Evolutionary conservation across 257 asterid species (phyloP), one percentile per base, ranked within the genome.

Genomic region (Marsdenia floribunda): DNA sequence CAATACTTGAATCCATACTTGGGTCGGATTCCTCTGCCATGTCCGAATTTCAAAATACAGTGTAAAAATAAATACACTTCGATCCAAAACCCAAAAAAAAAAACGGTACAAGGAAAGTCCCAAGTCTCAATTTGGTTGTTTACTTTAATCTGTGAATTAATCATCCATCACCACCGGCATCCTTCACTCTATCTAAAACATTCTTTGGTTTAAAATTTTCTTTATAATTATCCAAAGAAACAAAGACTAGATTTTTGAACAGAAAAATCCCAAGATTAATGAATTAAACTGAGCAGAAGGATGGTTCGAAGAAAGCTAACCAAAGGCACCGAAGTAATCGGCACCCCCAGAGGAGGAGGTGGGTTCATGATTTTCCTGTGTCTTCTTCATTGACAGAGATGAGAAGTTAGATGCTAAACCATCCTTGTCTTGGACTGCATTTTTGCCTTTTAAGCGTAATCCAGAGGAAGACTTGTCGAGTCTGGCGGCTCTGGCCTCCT

Each of bases 291-390:
- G 13, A 70, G 44, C 10, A 44, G 38, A 26, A 70, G 61, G 52
- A n/a, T 33, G 33, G 13, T 70, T 46, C 4, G 24, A 26, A 50
- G 74, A 18, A 70, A 70, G 61, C 74, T 49, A 47, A 69, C 73
- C 73, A 69, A 50, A 46, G 6, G 33, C 73, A 14, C 40, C 59
- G 2, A 24, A 19, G 40, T 47, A 26, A 50, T 29, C 29, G 16
- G 74, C 14, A 70, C 44, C 24, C 42, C 44, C 73, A 29, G 18
- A 29, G 33, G 33, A 29, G 11, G 64, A 33, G 49, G 26, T 16
- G 10, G 49, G 49, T 26, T 49, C 73, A 22, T 24, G 44, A 15
- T 22, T 47, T 16, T 46, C 73, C 50, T 10, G 13, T 29, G 42
- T 10, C 8, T 44, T 44, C 38, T 49, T 49, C 60, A 47, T 0